A percentile compares a stretch with the other conserved stretches of the same genome.
phyloP scores from a whole-genome alignment of 192 early-diverging fungal species.

The Physocladia obscura region DNA sequence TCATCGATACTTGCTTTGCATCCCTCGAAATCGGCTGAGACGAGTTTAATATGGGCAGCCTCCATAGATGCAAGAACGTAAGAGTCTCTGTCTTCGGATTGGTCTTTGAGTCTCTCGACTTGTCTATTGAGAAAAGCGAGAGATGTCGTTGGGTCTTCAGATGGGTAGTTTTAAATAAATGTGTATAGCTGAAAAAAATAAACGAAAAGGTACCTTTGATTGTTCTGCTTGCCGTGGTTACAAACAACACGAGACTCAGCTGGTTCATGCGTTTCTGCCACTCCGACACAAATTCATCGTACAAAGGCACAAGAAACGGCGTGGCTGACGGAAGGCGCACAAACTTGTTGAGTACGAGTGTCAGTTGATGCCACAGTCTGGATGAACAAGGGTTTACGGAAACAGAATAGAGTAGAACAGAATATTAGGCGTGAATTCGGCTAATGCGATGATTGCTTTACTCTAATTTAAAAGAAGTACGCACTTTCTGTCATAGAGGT shows the following conservation, averaged over 20 bases:
- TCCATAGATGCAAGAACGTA: slow-evolving; percentile 84
- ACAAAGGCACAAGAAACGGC: slow-evolving; percentile 76
- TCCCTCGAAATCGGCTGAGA: slow-evolving; percentile 76
- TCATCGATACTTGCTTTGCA: slow-evolving; percentile 82
- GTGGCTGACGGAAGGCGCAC: slow-evolving; percentile 75
- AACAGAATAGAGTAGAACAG: neutral
- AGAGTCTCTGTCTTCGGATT: slow-evolving; percentile 71
- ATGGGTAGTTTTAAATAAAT: neutral
- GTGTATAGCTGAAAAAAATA: neutral
- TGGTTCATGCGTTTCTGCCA: slow-evolving; percentile 96
- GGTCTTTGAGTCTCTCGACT: slow-evolving; percentile 65
- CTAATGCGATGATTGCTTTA: neutral
- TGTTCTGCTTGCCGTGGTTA: slow-evolving; percentile 71
- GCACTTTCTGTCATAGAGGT: slow-evolving; percentile 94
- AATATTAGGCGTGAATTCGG: neutral
- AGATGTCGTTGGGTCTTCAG: slow-evolving; percentile 37
- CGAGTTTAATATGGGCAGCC: slow-evolving; percentile 78
- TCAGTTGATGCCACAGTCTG: slow-evolving; percentile 98
- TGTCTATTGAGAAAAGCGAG: slow-evolving; percentile 74
- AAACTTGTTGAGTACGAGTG: slow-evolving; percentile 75
- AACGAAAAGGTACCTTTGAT: slow-evolving; percentile 58
- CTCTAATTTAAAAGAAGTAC: slow-evolving; percentile 17
- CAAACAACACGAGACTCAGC: slow-evolving; percentile 83
- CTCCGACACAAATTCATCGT: slow-evolving; percentile 88
- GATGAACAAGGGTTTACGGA: too few species aligned